Base-by-base conservation (phyloP, 805 yeast species). In the Cyberlindnera galapagoensis region DNA sequence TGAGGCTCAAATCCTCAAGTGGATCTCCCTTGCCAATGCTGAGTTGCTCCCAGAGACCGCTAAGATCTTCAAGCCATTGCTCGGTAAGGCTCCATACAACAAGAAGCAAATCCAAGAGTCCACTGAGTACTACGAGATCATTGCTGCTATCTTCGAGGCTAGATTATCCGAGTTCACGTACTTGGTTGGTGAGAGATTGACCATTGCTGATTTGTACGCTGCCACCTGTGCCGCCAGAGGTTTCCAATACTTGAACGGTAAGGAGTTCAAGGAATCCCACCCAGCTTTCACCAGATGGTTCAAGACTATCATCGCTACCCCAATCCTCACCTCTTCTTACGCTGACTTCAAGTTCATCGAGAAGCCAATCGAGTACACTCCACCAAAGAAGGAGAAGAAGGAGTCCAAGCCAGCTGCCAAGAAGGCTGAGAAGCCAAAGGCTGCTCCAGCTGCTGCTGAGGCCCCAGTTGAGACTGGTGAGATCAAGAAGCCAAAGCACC, bases 401-500 rank as follows among this genome's bases (percentile, higher is more conserved):
- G 59, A 52, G 40, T 44, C 46, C 56, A 67, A 67, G 45, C 61
- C 59, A 38, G 56, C 43, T 18, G 42, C 40, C 26, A 34, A 28
- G 19, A 36, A 42, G 29, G 54, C 56, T 21, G 37, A 37, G 44
- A 55, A 54, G 35, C 46, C 39, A 36, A 54, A 52, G 26, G 42
- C 35, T 39, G 65, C 64, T 32, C 64, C 68, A 38, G 62, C 63
- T 47, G 33, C 39, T 13, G 64, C 57, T 18, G 65, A 48, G 18
- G 67, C 46, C 14, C 62, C 49, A 22, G 62, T 49, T 21, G 66
- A 50, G 18, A 65, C 72, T 33, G 69, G 66, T 43, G 72, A 67
- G 56, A 73, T 67, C 52, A 81, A 81, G 71, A 84, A 83, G 69
- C 74, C 87, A 48, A 82, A 81, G 65, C 97, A 90, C 69, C 97